Evolutionary conservation across 2,329 filamentous ascomycete species (phyloP), one percentile per base, ranked within the genome.

Genomic region (Didymella segeticola): DNA sequence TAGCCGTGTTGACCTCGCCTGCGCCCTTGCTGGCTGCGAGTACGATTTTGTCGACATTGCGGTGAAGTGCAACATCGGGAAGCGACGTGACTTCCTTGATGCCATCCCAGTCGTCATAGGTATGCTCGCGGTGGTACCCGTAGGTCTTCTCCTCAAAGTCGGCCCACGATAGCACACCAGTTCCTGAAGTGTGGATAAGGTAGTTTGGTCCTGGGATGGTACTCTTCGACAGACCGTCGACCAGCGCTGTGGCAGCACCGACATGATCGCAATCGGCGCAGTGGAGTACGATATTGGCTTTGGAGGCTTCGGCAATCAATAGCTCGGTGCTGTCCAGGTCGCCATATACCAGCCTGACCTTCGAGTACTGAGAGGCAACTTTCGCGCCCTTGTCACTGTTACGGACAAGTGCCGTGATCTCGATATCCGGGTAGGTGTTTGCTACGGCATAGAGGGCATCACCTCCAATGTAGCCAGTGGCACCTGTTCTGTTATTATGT

Each of bases 21-120:
- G 73, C 48, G 79, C 75, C 46, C 75, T 68, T 2, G 72, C 70
- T 4, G 75, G 81, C 78, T 0, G 70, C 76, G 0, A 88, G 75
- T n/a, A 91, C 82, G 20, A 90, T 79, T 68, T 86, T 83, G 72
- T 93, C 89, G 4, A 91, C 83, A 63, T 86, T 78, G 12, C 87
- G 83, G 74, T 92, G 89, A 20, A 80, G 67, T 9, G 81, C 86
- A 0, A 73, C 65, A 64, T 86, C 82, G 0, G 86, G 86, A 0
- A 89, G 64, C 10, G 67, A 78, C 1, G 83, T 76, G 29, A 89
- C 76, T 37, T 82, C 80, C 11, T 78, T 74, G 30, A 89, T 79
- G 43, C 81, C 82, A 9, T 82, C 77, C 62, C 84, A 78, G 60
- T 89, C 87, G 63, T 86, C 75, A 71, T 86, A 89, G 3, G 78